Evolutionary conservation across 2,329 filamentous ascomycete species (phyloP).

Genomic region (Diaporthe destruens): DNA sequence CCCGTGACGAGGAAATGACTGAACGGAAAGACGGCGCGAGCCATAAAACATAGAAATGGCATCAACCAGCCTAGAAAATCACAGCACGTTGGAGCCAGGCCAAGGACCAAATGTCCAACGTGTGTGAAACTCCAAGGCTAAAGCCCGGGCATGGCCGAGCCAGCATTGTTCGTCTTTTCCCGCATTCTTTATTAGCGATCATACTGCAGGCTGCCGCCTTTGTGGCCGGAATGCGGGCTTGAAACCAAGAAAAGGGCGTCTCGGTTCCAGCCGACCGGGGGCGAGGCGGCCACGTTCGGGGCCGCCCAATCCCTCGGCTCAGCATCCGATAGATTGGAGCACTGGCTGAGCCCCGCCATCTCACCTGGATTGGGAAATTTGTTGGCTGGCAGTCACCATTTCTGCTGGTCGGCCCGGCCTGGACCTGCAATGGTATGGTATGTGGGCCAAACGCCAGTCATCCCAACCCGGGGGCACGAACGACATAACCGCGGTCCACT

Average conservation of each 20-base stretch:
- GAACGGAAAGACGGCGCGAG: background rate
- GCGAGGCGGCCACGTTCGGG: constrained; percentile 10
- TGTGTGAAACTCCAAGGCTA: constrained; percentile 15
- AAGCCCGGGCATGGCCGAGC: background rate
- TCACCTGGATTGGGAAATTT: background rate
- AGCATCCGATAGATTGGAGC: constrained; percentile 9
- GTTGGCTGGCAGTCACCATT: background rate
- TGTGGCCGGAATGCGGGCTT: constrained; percentile 22
- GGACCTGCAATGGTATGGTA: background rate
- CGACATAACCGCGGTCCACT: background rate
- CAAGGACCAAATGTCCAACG: background rate
- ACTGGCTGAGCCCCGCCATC: background rate
- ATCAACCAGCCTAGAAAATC: background rate
- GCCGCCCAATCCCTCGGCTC: constrained; percentile 1
- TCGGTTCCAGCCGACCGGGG: constrained; percentile 19
- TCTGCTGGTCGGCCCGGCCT: constrained; percentile 10
- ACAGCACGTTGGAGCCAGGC: background rate
- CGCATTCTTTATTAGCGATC: background rate
- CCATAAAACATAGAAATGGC: background rate
- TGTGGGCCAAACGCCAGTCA: background rate
- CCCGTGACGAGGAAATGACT: background rate
- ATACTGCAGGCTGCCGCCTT: background rate
- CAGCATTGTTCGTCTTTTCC: background rate
- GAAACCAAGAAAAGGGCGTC: constrained; percentile 15
- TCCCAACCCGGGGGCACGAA: constrained; percentile 12